These are phyloP conservation scores for Calonectria pseudoreteaudii DNA, from an alignment of 2,329 filamentous ascomycete species.

Conservation along the genomic window DNA sequence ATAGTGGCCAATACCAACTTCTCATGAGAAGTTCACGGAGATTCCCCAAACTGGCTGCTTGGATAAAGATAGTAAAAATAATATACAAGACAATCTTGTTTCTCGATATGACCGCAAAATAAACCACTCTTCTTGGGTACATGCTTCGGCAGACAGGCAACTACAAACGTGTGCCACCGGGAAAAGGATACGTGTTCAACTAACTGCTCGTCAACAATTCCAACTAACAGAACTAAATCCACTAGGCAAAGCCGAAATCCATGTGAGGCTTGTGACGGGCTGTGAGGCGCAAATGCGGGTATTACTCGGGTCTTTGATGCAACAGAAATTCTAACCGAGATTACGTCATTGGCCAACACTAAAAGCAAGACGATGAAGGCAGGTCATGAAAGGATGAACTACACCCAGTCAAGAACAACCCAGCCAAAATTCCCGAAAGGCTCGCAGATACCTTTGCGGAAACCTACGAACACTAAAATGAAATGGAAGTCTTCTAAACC, in stretches of 20 bases:
- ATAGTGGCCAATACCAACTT: no score
- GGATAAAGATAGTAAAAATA: no score
- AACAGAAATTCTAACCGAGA: neutral
- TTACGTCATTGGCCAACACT: neutral
- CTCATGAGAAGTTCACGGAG: no score
- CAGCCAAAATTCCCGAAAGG: neutral
- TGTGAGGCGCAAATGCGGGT: neutral
- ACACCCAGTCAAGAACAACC: neutral
- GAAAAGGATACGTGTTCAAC: no score
- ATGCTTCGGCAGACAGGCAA: no score
- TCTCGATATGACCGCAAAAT: no score
- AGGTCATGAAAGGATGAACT: neutral
- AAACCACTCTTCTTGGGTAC: no score
- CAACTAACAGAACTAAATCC: neutral
- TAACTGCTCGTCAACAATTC: no score
- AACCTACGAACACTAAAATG: neutral
- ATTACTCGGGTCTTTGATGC: neutral
- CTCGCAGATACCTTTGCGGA: neutral
- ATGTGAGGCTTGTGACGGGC: no score
- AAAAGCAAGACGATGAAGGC: neutral
- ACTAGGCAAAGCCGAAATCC: neutral
- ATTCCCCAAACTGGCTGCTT: no score
- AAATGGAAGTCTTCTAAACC: neutral
- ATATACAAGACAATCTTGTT: no score
- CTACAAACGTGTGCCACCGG: no score